Conservation (phyloP, 1,139 yeast genomes). For the Geotrichum bryndzae region DNA sequence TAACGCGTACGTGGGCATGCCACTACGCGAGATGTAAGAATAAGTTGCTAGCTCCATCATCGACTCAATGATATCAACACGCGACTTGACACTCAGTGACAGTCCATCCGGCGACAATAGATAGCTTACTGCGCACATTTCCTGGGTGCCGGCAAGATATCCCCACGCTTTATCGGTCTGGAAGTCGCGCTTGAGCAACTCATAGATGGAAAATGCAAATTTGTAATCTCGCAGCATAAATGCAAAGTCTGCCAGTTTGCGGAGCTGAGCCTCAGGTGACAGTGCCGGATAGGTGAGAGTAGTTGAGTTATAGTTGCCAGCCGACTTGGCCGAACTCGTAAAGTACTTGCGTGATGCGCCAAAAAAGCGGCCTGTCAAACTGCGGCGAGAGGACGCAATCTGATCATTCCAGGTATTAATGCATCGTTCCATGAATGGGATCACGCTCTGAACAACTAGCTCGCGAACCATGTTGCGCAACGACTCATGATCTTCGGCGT, state of each 20-base stretch:
- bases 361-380: slow-evolving; percentile 68
- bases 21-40: slow-evolving; percentile 57
- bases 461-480: slow-evolving; percentile 47
- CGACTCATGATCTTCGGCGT: slow-evolving; percentile 37
- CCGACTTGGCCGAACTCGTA: slow-evolving; percentile 27
- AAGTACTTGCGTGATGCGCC: slow-evolving; percentile 59
- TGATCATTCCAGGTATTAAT: slow-evolving; percentile 76
- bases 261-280: slow-evolving; percentile 65
- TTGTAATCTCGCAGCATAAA: slow-evolving; percentile 83
- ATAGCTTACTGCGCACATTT: slow-evolving; percentile 73
- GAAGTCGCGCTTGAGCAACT: slow-evolving; percentile 72
- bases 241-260: slow-evolving; percentile 89
- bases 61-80: slow-evolving; percentile 59
- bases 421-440: slow-evolving; percentile 76
- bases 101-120: slow-evolving; percentile 43
- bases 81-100: slow-evolving; percentile 54
- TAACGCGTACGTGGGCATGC: slow-evolving; percentile 55
- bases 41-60: slow-evolving; percentile 60
- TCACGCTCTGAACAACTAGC: slow-evolving; percentile 49
- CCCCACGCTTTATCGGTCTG: slow-evolving; percentile 75
- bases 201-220: slow-evolving; percentile 80
- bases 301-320: slow-evolving; percentile 39
- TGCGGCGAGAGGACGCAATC: slow-evolving; percentile 59
- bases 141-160: slow-evolving; percentile 79
- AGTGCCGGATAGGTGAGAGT: slow-evolving; percentile 52